Percentiles rank a stretch among this genome's conserved stretches.
Conservation (phyloP, 2,329 filamentous ascomycete species). For the Akanthomyces muscarius region DNA sequence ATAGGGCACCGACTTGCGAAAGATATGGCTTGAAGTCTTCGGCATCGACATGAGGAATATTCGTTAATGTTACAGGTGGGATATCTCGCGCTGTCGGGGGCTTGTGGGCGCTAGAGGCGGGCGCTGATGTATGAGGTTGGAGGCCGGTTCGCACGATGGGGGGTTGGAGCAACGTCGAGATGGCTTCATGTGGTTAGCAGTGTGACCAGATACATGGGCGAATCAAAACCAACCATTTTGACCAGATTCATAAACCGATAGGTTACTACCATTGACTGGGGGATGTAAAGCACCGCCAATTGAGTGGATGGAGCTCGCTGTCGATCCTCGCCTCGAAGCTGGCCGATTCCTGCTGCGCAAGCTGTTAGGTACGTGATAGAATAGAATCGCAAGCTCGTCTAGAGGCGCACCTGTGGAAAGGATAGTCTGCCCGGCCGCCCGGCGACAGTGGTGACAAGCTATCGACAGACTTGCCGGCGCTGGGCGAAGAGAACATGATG, state of each 20-base stretch:
- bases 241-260: slow-evolving; percentile 64
- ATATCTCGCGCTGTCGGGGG: slow-evolving; percentile 86
- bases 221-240: slow-evolving; percentile 64
- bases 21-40: slow-evolving; percentile 82
- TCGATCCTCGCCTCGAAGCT: slow-evolving; percentile 67
- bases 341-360: slow-evolving; percentile 21
- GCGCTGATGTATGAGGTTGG: slow-evolving; percentile 69
- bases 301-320: slow-evolving; percentile 82
- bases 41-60: slow-evolving; percentile 75
- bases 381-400: neutral
- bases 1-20: slow-evolving; percentile 77
- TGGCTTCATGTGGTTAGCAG: slow-evolving; percentile 52
- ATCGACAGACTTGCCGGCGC: slow-evolving; percentile 62
- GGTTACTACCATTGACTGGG: slow-evolving; percentile 51
- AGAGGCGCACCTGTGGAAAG: slow-evolving; percentile 52
- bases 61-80: slow-evolving; percentile 85
- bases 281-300: slow-evolving; percentile 80
- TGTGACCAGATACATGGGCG: neutral
- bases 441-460: slow-evolving; percentile 55
- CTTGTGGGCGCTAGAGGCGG: slow-evolving; percentile 68
- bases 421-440: slow-evolving; percentile 50
- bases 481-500: slow-evolving; percentile 57
- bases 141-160: slow-evolving; percentile 87
- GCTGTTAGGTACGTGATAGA: neutral
- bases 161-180: slow-evolving; percentile 87